These are phyloP conservation scores for Multifurca ochricompacta DNA, from an alignment of 768 basidiomycete genomes.

Conservation along the genomic window DNA sequence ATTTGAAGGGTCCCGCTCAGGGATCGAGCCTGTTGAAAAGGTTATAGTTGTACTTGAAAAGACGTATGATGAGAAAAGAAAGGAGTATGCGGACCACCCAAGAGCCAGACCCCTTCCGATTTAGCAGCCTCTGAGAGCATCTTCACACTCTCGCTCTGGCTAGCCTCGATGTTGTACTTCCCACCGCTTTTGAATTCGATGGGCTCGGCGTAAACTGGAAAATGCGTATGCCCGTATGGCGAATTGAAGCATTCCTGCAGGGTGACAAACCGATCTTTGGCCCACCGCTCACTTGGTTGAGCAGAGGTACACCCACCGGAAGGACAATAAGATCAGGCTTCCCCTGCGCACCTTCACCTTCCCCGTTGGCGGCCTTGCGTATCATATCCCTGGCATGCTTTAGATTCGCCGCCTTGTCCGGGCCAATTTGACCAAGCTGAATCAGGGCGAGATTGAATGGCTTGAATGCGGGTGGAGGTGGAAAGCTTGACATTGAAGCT, in stretches of 20 bases:
- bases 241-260: slow-evolving; percentile 78
- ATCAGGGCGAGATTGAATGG: slow-evolving; percentile 83
- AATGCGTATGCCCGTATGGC: slow-evolving; percentile 72
- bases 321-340: slow-evolving; percentile 80
- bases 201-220: slow-evolving; percentile 76
- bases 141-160: slow-evolving; percentile 67
- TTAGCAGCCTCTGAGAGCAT: slow-evolving; percentile 79
- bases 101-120: slow-evolving; percentile 75
- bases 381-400: slow-evolving; percentile 77
- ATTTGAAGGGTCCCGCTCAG: slow-evolving; percentile 59
- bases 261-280: not conserved
- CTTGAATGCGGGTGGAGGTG: slow-evolving; percentile 39
- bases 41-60: not conserved
- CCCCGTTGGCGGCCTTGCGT: slow-evolving; percentile 48
- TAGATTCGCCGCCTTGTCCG: slow-evolving; percentile 73
- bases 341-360: slow-evolving; percentile 27
- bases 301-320: slow-evolving; percentile 45
- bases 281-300: slow-evolving; percentile 24
- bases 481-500: slow-evolving; percentile 1
- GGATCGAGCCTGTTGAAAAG: slow-evolving; percentile 77
- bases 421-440: slow-evolving; percentile 72
- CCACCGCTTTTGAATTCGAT: slow-evolving; percentile 56
- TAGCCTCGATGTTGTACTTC: slow-evolving; percentile 46
- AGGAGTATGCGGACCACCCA: slow-evolving; percentile 58
- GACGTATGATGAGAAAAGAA: not conserved